Evolutionary conservation across 1,284 basidiomycete genomes (phyloP), one percentile per base, ranked within the genome.

Genomic region (Cutaneotrichosporon dermatis): DNA sequence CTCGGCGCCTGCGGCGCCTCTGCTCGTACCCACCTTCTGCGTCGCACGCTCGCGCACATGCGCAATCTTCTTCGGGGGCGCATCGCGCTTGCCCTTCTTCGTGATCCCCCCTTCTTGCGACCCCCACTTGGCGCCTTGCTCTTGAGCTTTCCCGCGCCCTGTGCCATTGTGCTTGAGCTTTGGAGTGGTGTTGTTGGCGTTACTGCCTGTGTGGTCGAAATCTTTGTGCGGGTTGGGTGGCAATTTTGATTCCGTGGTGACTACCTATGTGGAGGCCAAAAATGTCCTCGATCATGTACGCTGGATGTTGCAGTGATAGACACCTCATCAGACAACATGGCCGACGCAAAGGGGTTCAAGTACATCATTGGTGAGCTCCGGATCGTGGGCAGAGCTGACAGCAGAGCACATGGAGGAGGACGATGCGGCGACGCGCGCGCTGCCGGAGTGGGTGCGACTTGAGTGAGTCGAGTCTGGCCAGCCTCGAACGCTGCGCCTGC

Each of bases 351-450:
- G 55, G 54, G 61, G 43, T 72, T 67, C 64, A 70, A 71, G 55
- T 78, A 77, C 66, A 71, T 75, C 37, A 78, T 78, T 46, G 75
- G 75, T 76, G 39, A 46, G 73, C 39, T 40, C 25, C 25, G 3
- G 25, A 25, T 25, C 25, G 25, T 25, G 25, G 25, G 25, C 25
- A 13, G 0, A 11, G 50, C 44, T 59, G 15, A 56, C 58, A 15
- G 11, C 67, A 93, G 92, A 96, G 70, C 92, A 96, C 73, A 94
- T 95, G 92, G 93, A 97, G 73, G 88, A 92, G 59, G 92, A 95
- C 73, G 92, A 95, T 63, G 82, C 84, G 49, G 83, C 82, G 5
- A 81, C 85, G 2, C 85, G 83, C 65, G 71, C 79, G 6, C 73
- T 83, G 16, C 93, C 93, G 9, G 87, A 86, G 48, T 96, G 93